These are phyloP conservation scores for Leishmania turanica DNA, from an alignment of 208 protist genomes.

Conservation along the genomic window DNA sequence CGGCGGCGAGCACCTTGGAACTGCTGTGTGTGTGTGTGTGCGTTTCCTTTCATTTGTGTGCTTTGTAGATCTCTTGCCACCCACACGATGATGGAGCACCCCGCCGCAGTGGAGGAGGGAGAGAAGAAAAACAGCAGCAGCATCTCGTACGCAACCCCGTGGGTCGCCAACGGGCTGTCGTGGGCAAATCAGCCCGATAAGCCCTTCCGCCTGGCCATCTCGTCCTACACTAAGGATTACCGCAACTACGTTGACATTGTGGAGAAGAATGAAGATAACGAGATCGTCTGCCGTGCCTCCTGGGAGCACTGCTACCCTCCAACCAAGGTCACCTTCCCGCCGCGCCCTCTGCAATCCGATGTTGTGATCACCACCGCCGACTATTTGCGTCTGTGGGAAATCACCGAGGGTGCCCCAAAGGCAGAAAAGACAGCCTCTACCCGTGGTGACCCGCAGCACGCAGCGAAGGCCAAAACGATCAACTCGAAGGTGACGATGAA, in stretches of 20 bases:
- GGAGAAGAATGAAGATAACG: slow-evolving; percentile 71
- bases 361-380: slow-evolving; percentile 98
- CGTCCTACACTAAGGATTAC: slow-evolving; percentile 96
- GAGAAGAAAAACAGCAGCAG: slow-evolving; percentile 42
- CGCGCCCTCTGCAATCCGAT: slow-evolving; percentile 82
- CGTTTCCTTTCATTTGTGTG: not conserved
- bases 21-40: not conserved
- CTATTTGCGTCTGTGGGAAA: slow-evolving; percentile 98
- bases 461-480: slow-evolving; percentile 38
- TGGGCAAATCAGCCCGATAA: slow-evolving; percentile 75
- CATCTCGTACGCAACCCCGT: slow-evolving; percentile 93
- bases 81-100: slow-evolving; percentile 14
- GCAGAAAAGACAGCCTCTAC: slow-evolving; percentile 12
- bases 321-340: slow-evolving; percentile 97
- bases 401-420: slow-evolving; percentile 48
- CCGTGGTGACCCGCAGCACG: slow-evolving; percentile 18
- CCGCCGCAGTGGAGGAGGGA: slow-evolving; percentile 10
- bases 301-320: slow-evolving; percentile 98
- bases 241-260: slow-evolving; percentile 95
- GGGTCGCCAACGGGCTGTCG: slow-evolving; percentile 95
- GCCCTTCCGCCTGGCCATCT: slow-evolving; percentile 91
- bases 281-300: slow-evolving; percentile 62
- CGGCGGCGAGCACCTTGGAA: not conserved
- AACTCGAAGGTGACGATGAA: slow-evolving; percentile 89
- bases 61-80: not conserved